These are phyloP conservation scores for Euphrasia arctica DNA, from an alignment of 305 asterid genomes.

Conservation along the genomic window DNA sequence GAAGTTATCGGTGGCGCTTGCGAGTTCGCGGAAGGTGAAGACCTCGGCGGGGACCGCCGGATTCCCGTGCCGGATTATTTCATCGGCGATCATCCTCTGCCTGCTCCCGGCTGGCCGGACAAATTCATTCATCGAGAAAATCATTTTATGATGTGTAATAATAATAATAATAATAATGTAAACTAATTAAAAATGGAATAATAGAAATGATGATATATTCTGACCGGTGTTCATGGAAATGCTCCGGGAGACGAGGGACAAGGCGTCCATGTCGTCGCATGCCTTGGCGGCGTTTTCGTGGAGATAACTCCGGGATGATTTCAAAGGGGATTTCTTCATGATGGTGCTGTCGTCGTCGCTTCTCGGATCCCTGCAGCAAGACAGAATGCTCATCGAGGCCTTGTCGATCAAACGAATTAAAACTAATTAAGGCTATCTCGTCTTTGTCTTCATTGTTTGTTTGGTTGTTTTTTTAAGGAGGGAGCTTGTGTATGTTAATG, in stretches of 20 bases:
- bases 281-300: slow-evolving; percentile 33
- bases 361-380: slow-evolving; percentile 41
- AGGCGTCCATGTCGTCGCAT: slow-evolving; percentile 40
- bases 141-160: too few species aligned
- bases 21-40: slow-evolving; percentile 83
- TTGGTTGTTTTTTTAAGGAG: slow-evolving; percentile 8
- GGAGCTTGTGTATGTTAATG: slow-evolving; percentile 2
- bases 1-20: slow-evolving; percentile 72
- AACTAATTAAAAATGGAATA: too few species aligned
- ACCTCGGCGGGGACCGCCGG: slow-evolving; percentile 62
- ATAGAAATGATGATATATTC: background rate
- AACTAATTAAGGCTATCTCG: background rate
- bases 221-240: slow-evolving; percentile 60
- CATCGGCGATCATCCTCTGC: slow-evolving; percentile 59
- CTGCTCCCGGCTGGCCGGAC: slow-evolving; percentile 38
- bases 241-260: slow-evolving; percentile 49
- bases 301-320: slow-evolving; percentile 45
- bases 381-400: slow-evolving; percentile 41
- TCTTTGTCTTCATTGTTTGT: background rate
- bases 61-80: slow-evolving; percentile 45
- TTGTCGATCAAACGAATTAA: slow-evolving; percentile 10
- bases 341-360: slow-evolving; percentile 15
- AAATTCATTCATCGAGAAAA: too few species aligned
- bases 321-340: slow-evolving; percentile 50
- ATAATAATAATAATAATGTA: too few species aligned